phyloP scores from a whole-genome alignment of 2,329 filamentous ascomycete genomes.

The Emericellopsis atlantica region DNA sequence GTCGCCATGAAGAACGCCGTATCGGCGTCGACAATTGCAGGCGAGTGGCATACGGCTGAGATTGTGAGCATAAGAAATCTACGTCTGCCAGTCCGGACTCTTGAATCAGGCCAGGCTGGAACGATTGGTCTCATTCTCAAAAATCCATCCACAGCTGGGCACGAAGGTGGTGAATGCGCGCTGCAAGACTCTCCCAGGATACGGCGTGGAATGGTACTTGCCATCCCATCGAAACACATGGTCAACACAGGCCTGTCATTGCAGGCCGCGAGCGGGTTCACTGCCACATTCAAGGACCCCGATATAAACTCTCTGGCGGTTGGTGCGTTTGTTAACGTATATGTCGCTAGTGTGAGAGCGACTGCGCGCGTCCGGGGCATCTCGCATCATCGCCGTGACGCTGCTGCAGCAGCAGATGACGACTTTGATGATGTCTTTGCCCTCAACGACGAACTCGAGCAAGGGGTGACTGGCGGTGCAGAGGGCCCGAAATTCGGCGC shows the following conservation, averaged over 20 bases:
- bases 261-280: conserved; percentile 54
- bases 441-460: conserved; percentile 34
- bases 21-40: conserved; percentile 37
- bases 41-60: conserved; percentile 68
- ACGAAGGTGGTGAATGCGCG: neutral
- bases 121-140: conserved; percentile 67
- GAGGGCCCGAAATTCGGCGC: conserved; percentile 15
- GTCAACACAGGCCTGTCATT: conserved; percentile 41
- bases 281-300: conserved; percentile 55
- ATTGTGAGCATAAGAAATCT: conserved; percentile 83
- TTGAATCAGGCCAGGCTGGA: conserved; percentile 75
- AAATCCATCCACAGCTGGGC: neutral
- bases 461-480: conserved; percentile 12
- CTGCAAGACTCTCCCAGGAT: conserved; percentile 23
- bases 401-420: conserved; percentile 6
- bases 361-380: conserved; percentile 61
- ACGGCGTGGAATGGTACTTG: conserved; percentile 75
- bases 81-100: conserved; percentile 63
- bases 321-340: conserved; percentile 66
- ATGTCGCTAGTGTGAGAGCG: conserved; percentile 76
- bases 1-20: conserved; percentile 39
- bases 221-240: conserved; percentile 48
- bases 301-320: conserved; percentile 51
- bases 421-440: conserved; percentile 45
- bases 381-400: conserved; percentile 11